Base-by-base conservation (phyloP, 768 basidiomycete genomes). In the Boletus rufocinnamomeus region DNA sequence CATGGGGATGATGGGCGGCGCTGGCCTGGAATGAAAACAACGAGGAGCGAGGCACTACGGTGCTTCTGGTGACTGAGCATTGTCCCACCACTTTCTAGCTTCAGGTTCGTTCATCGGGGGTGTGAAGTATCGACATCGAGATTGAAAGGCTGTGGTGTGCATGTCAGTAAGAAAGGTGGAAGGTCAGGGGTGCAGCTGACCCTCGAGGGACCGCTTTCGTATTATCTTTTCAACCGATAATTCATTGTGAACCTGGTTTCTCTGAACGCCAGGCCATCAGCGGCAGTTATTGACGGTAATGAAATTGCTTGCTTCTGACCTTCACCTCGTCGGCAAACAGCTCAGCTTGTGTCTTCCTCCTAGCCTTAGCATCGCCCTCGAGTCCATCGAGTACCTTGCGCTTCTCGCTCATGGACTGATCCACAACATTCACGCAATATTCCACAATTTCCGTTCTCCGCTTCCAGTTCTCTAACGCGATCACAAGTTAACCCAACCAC, bases 101-200 rank as follows among this genome's bases (percentile, higher is more conserved):
- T 89, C 86, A 40, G 63, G 73, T 66, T 89, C 86, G 17, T 81
- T 77, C 56, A 70, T 63, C 34, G 90, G 86, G 8, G 89, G 89
- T 50, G 79, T 76, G 71, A 92, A 94, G 70, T 88, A 92, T 68
- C 82, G 84, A 76, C 91, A 94, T 50, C 90, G 86, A 46, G 88
- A 81, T 58, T 80, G 80, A 70, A 94, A 93, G 34, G 88, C 91
- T 94, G 71, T 66, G 45, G 10, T 34, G 40, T 58, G 63, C 50
- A 52, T 63, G 59, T 71, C 48, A 71, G 52, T 49, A 52, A 50
- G 34, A 66, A 56, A 57, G 59, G 46, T 49, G 46, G 40, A 66
- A 50, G 62, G 63, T 61, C 48, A 63, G 60, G 59, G 61, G 25
- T 54, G 62, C 5, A 35, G 49, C 83, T 66, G 65, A 86, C 91